These are phyloP conservation scores for Acanthamoeba polyphaga DNA, from an alignment of 208 protist genomes.

Conservation along the genomic window DNA sequence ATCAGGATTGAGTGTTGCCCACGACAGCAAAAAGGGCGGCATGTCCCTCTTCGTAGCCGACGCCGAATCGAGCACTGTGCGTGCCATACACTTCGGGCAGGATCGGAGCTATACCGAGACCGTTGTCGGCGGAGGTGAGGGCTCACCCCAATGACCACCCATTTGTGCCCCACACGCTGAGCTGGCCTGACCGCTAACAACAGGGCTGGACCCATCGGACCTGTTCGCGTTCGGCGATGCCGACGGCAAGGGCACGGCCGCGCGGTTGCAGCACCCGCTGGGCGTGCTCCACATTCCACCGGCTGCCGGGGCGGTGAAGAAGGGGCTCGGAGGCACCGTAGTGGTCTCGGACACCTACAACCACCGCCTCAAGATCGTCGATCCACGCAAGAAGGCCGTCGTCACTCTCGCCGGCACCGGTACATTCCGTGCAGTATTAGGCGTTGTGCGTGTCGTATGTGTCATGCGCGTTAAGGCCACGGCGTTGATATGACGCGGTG, in stretches of 20 bases:
- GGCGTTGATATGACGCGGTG: not conserved
- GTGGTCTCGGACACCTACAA: conserved; percentile 1
- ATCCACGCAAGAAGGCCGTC: not conserved
- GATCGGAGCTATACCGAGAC: conserved; percentile 10
- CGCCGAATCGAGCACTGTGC: not conserved
- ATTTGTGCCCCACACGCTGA: not conserved
- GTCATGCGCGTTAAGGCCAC: not conserved
- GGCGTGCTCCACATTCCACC: not conserved
- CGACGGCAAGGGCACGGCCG: conserved; percentile 3
- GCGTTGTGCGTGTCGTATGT: not conserved
- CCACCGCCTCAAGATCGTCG: not conserved
- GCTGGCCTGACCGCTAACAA: not conserved
- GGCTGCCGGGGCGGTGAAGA: not conserved
- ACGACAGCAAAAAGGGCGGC: not conserved
- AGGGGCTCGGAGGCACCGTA: not conserved
- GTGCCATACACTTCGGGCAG: not conserved
- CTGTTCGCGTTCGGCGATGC: not conserved
- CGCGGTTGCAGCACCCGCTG: conserved; percentile 9
- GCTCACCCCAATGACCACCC: not conserved
- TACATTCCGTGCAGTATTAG: not conserved
- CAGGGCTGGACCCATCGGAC: not conserved
- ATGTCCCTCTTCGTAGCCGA: not conserved
- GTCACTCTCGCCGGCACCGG: not conserved
- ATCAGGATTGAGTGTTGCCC: not conserved
- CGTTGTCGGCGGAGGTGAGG: not conserved